Evolutionary conservation across 2,329 filamentous ascomycete genomes (phyloP).

Genomic region (Grosmannia clavigera): DNA sequence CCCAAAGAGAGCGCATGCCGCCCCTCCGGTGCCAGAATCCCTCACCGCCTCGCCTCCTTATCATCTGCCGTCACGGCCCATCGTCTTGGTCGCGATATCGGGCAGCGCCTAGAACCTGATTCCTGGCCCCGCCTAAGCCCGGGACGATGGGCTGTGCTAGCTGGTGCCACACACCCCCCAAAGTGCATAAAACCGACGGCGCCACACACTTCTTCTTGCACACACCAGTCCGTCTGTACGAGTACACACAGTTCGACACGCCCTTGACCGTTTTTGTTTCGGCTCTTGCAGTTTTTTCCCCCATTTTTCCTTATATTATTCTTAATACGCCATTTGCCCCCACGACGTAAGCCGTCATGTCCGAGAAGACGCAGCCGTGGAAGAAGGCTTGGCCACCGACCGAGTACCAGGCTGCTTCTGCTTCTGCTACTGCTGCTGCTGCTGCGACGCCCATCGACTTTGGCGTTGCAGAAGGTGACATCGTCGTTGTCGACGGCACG

Average conservation of each 20-base stretch:
- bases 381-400: conserved; percentile 9
- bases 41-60: too few relatives aligned
- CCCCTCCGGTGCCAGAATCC: too few relatives aligned
- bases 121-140: too few relatives aligned
- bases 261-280: not conserved
- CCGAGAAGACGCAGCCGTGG: conserved; percentile 9
- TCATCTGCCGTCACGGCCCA: too few relatives aligned
- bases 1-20: too few relatives aligned
- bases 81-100: too few relatives aligned
- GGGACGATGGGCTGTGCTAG: not conserved
- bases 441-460: not conserved
- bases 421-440: too few relatives aligned
- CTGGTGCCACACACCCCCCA: not conserved
- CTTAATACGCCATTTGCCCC: not conserved
- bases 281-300: too few relatives aligned
- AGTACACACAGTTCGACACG: not conserved
- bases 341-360: not conserved
- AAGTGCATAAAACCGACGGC: not conserved
- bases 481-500: conserved; percentile 9
- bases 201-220: too few relatives aligned
- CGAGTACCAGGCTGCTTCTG: not conserved
- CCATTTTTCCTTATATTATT: not conserved
- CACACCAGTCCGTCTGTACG: not conserved
- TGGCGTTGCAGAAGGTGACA: conserved; percentile 4
- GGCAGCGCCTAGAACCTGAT: too few relatives aligned